Base-by-base conservation (phyloP, 148 eudicot species). In the Simmondsia chinensis region DNA sequence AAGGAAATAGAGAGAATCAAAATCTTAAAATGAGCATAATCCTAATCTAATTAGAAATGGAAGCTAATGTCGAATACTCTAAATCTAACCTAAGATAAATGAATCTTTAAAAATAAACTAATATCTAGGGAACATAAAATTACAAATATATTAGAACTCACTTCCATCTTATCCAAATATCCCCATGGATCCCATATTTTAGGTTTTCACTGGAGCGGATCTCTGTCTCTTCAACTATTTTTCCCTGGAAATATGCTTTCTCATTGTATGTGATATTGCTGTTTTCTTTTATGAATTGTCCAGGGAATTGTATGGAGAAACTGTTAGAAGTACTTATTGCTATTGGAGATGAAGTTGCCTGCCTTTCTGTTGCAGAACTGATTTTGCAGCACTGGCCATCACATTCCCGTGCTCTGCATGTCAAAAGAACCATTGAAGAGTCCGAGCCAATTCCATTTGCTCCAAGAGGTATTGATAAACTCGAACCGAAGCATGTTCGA, bases 241-340 rank as follows among this genome's bases (percentile, higher is more conserved):
- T 49, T 33, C 30, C 36, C 35, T 15, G 4, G 45, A 17, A 8
- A 26, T 23, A 27, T 49, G 10, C 17, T 38, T 43, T 59, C 13
- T 9, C 29, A 7, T 33, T 14, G 9, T 2, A 26, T 13, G 14
- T 7, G 18, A 19, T 47, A 19, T 36, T 40, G 9, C 12, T 34
- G 38, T 5, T 47, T 33, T 14, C 46, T 44, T 31, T 14, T 20
- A 32, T 41, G 54, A 29, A 20, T 16, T 35, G 39, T 69, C 54
- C 62, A 91, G 99, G 99, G 99, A 91, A 91, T 60, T 91, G 95
- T 68, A 91, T 86, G 99, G 99, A 91, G 74, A 91, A 91, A 61
- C 89, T 91, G 19, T 53, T 91, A 59, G 99, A 91, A 75, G 94
- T 91, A 42, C 82, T 91, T 37, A 82, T 91, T 50, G 99, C 99